Conservation (phyloP, 805 yeast genomes). For the Yarrowia divulgata region DNA sequence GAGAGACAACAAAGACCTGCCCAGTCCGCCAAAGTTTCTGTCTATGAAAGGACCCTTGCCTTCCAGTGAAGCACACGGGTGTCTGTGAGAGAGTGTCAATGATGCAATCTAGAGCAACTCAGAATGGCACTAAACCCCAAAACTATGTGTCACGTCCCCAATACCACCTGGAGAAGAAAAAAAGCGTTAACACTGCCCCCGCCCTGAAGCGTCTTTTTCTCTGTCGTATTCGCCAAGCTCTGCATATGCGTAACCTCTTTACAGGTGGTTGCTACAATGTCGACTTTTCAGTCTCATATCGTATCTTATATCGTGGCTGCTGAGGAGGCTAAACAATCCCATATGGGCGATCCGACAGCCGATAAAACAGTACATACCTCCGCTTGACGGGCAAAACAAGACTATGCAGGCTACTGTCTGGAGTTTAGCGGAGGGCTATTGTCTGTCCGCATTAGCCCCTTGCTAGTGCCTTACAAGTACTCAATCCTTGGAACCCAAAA, state of each 20-base stretch:
- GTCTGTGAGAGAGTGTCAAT: background rate
- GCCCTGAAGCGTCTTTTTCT: too few species aligned
- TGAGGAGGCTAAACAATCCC: constrained; percentile 4
- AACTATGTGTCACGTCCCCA: constrained; percentile 8
- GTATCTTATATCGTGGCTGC: constrained; percentile 5
- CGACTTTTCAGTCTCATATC: background rate
- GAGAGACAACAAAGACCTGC: background rate
- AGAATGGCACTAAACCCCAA: constrained; percentile 1
- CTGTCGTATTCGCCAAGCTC: background rate
- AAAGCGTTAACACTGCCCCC: background rate
- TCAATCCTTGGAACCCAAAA: constrained; percentile 23
- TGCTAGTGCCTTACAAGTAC: constrained; percentile 25
- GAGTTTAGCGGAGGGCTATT: constrained; percentile 8
- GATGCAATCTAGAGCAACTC: constrained; percentile 24
- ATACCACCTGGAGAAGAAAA: constrained; percentile 7
- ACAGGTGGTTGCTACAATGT: background rate
- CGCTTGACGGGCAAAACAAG: constrained; percentile 2
- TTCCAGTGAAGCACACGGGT: background rate
- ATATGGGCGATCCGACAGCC: constrained; percentile 1
- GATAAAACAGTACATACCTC: constrained; percentile 13
- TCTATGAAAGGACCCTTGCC: background rate
- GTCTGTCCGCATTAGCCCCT: constrained; percentile 17
- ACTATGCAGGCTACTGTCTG: constrained; percentile 14
- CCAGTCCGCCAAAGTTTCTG: background rate
- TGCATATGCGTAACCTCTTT: too few species aligned